Evolutionary conservation across 2,329 filamentous ascomycete species (phyloP), one percentile per base, ranked within the genome.

Genomic region (Colletotrichum orchidophilum): DNA sequence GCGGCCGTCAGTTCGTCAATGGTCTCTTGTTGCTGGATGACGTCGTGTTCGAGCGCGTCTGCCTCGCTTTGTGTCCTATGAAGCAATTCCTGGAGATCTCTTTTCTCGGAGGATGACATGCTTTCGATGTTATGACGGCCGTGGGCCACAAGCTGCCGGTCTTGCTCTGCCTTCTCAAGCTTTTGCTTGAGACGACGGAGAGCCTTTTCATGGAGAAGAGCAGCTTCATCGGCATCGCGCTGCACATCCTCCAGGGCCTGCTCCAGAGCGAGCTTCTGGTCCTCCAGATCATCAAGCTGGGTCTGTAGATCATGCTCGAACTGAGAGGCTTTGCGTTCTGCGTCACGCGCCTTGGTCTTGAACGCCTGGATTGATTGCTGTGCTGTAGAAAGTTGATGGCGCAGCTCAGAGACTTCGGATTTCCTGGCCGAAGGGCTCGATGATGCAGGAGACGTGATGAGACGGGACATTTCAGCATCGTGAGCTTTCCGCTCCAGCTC

Each of bases 11-110:
- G 83, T 35, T 84, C 81, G 50, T 88, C 87, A 59, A 95, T 88
- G 15, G 90, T 87, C 66, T 89, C 85, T 66, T 94, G 91, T 72
- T 93, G 91, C 76, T 93, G 90, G 6, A 87, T 85, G 31, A 96
- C 86, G 76, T 93, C 91, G 69, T 93, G 86, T 75, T 94, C 91
- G n/a, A 96, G 85, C 39, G 91, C 88, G 78, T 94, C 90, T 52
- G 87, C 84, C 76, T 92, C 88, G 13, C 90, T 84, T 79, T 92
- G 90, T 24, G 88, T 88, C 75, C 89, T 87, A 72, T 89, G 90
- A 29, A 91, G 83, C 79, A 89, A 85, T 63, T 86, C 83, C 73
- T 91, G 88, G 24, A 93, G 81, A 70, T 91, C 88, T 50, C 86
- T 84, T 53, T 88, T 86, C 76, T 83, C 83, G 77, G 77, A 63